phyloP scores from a whole-genome alignment of 495 filamentous ascomycete genomes.

The Aspergillus wentii region DNA sequence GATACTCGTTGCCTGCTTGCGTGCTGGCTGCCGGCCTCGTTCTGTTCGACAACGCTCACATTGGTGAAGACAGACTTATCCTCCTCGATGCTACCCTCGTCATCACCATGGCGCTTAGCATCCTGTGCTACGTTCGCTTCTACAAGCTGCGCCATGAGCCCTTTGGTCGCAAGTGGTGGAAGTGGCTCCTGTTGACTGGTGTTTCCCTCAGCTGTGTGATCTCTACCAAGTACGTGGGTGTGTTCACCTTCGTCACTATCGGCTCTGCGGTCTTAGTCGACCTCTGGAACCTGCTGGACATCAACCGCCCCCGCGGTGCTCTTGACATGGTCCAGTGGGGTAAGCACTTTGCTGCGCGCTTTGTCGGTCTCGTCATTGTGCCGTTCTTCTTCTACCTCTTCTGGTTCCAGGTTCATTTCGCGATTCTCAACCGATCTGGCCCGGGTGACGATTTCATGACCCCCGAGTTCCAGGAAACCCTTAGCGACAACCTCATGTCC shows the following conservation, averaged over 20 bases:
- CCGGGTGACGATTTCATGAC: constrained; percentile 99
- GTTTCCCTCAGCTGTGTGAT: constrained; percentile 95
- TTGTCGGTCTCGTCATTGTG: constrained; percentile 75
- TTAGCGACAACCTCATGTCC: constrained; percentile 90
- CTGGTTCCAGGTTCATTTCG: constrained; percentile 99
- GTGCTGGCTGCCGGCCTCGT: constrained; percentile 80
- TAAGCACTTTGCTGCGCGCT: constrained; percentile 86
- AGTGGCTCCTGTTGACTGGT: constrained; percentile 94
- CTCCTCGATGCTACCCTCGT: constrained; percentile 92
- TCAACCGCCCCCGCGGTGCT: constrained; percentile 73
- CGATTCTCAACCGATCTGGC: constrained; percentile 80
- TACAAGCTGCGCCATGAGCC: constrained; percentile 91
- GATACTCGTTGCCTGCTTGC: constrained; percentile 90
- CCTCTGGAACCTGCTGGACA: constrained; percentile 88
- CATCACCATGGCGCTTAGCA: constrained; percentile 88
- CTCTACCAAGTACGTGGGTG: constrained; percentile 95
- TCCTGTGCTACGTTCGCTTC: constrained; percentile 93
- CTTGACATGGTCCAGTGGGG: constrained; percentile 72
- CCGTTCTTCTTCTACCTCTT: constrained; percentile 98
- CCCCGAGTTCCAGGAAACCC: constrained; percentile 93
- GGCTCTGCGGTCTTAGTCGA: constrained; percentile 91
- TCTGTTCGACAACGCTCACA: constrained; percentile 96
- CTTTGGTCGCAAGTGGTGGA: constrained; percentile 97
- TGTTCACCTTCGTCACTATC: constrained; percentile 96
- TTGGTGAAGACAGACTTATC: constrained; percentile 94